Conservation (phyloP, 305 asterid genomes). For the Salvia sclarea region DNA sequence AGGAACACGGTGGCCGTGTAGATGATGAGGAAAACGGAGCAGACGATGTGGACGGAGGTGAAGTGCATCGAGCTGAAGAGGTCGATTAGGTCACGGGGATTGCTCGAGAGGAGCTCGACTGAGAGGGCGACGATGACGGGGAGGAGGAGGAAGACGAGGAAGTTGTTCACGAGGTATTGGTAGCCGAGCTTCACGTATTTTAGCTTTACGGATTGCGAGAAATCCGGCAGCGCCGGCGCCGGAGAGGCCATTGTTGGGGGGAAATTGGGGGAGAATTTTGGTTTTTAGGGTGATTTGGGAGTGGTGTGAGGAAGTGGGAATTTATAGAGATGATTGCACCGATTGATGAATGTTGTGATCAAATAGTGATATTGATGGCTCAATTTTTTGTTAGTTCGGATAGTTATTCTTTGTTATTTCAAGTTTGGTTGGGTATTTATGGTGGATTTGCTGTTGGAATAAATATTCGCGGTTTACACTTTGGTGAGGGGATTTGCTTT, state of each 20-base stretch:
- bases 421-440: not conserved
- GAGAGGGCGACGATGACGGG: slow-evolving; percentile 38
- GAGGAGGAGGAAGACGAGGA: slow-evolving; percentile 40
- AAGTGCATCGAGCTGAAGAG: slow-evolving; percentile 40
- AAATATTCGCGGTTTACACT: not conserved
- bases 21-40: slow-evolving; percentile 35
- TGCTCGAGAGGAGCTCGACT: slow-evolving; percentile 30
- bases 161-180: slow-evolving; percentile 51
- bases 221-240: slow-evolving; percentile 36
- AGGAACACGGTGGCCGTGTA: slow-evolving; percentile 33
- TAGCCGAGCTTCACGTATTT: slow-evolving; percentile 50
- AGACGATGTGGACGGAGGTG: slow-evolving; percentile 31
- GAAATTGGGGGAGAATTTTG: not conserved
- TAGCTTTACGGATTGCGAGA: slow-evolving; percentile 43
- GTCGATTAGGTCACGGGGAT: slow-evolving; percentile 35
- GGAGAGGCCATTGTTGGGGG: slow-evolving; percentile 38
- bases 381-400: not conserved
- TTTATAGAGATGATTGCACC: slow-evolving; percentile 25
- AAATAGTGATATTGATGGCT: not conserved
- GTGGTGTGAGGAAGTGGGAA: not conserved
- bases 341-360: too few species aligned
- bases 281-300: not conserved
- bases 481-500: not conserved
- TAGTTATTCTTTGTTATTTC: not conserved
- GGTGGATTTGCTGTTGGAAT: not conserved